Evolutionary conservation across 164 flowering plant genomes (phyloP).

Genomic region (Sedum album): DNA sequence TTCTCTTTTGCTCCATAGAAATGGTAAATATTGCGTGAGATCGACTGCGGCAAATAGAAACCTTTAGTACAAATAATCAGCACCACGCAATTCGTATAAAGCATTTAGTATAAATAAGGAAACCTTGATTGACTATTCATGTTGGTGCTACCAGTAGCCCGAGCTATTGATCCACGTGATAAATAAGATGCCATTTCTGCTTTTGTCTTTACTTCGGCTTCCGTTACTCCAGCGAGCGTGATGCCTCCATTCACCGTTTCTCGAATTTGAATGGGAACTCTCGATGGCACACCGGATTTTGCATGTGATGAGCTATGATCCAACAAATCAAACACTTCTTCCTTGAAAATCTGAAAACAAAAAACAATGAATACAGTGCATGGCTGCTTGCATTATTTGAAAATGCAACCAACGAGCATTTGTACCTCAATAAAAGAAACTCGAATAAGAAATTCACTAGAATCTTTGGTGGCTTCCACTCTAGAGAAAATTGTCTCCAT

Average conservation of each 20-base stretch:
- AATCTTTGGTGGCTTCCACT: conserved; percentile 39
- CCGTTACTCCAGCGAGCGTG: conserved; percentile 87
- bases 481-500: conserved; percentile 66
- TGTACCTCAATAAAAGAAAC: conserved; percentile 94
- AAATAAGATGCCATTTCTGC: conserved; percentile 86
- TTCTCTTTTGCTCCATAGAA: conserved; percentile 78
- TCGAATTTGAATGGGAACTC: conserved; percentile 88
- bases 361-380: too few relatives aligned
- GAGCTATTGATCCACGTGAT: conserved; percentile 67
- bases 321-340: conserved; percentile 86
- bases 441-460: conserved; percentile 61
- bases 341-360: conserved; percentile 74
- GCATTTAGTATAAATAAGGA: neutral
- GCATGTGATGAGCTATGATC: conserved; percentile 30
- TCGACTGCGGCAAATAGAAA: conserved; percentile 47
- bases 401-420: neutral
- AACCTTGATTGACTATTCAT: conserved; percentile 99
- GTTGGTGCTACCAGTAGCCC: conserved; percentile 96
- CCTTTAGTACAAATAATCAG: neutral
- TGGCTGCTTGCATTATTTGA: too few relatives aligned
- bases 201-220: conserved; percentile 71
- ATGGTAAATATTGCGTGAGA: conserved; percentile 99
- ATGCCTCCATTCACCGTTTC: conserved; percentile 88
- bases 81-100: neutral
- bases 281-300: conserved; percentile 44